Evolutionary conservation across 805 yeast species (phyloP), one percentile per base, ranked within the genome.

Genomic region (Saccharomycopsis oosterbeekiorum): DNA sequence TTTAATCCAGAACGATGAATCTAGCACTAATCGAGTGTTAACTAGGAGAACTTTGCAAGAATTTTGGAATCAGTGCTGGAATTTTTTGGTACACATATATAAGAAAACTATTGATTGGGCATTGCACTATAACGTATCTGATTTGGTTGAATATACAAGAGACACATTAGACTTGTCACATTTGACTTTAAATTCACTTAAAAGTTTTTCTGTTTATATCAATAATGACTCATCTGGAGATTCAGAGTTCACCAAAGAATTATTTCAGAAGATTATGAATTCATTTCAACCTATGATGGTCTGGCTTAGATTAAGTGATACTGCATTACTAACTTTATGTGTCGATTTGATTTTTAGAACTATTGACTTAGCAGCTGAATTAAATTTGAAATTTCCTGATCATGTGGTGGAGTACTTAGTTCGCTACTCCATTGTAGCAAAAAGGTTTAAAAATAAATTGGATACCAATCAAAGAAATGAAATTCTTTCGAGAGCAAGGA

Each of bases 221-320:
- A 71, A 78, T 8, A 67, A 69, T 24, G 70, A 75, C 0, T 14
- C 12, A 6, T 65, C 67, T 39, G 67, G 66, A 4, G 67, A 65
- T 9, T 68, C 67, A 61, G 66, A 41, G 21, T 60, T 61, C 34
- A 57, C 67, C 10, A 64, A 66, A 59, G 70, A 72, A 19, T 69
- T 87, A n/a, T 79, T 86, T 61, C 70, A 74, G 10, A 78, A 78
- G 29, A 78, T 88, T 40, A 76, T 88, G 69, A 73, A 76, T n/a
- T 82, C 94, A 0, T 82, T 92, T 63, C 78, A 78, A 14, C 77
- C 84, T 59, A 84, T 89, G 77, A 78, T 89, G 40, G 85, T 84
- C 47, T 88, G 97, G 96, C 76, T 93, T 36, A 78, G 94, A 62
- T 75, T 93, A 56, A 89, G 93, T 62, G 97, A 92, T 71, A 76